These are phyloP conservation scores for Penicillium canariense DNA, from an alignment of 495 filamentous ascomycete genomes.

Conservation along the genomic window DNA sequence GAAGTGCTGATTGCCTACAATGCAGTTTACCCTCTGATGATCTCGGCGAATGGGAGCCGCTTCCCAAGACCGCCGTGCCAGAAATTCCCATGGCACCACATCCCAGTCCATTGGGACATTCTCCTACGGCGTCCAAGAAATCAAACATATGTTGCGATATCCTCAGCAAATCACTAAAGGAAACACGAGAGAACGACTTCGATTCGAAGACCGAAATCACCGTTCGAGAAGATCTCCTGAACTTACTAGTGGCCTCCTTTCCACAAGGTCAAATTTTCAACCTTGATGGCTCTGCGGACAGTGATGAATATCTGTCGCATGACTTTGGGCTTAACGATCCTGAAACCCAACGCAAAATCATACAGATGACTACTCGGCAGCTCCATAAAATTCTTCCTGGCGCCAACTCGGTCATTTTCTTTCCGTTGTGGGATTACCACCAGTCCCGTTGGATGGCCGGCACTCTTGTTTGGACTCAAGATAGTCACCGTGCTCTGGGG, in stretches of 20 bases:
- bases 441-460: slow-evolving; percentile 63
- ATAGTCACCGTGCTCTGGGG: slow-evolving; percentile 39
- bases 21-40: slow-evolving; percentile 10
- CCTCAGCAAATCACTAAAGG: slow-evolving; percentile 16
- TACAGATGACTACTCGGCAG: slow-evolving; percentile 5
- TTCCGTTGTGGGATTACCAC: slow-evolving; percentile 62
- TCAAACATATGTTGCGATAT: slow-evolving; percentile 8
- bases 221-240: slow-evolving; percentile 22
- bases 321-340: background rate
- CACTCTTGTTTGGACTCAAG: slow-evolving; percentile 54
- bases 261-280: slow-evolving; percentile 33
- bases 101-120: slow-evolving; percentile 16
- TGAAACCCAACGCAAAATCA: background rate
- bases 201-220: background rate
- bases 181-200: background rate
- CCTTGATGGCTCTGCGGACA: slow-evolving; percentile 1
- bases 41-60: slow-evolving; percentile 25
- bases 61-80: slow-evolving; percentile 17
- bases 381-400: slow-evolving; percentile 38
- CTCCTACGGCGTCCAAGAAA: background rate
- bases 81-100: slow-evolving; percentile 17
- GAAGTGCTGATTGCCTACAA: background rate
- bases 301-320: slow-evolving; percentile 1
- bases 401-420: slow-evolving; percentile 54
- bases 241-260: slow-evolving; percentile 26